Base-by-base conservation (phyloP, 179 eudicot genomes). In the Drosera spatulata region DNA sequence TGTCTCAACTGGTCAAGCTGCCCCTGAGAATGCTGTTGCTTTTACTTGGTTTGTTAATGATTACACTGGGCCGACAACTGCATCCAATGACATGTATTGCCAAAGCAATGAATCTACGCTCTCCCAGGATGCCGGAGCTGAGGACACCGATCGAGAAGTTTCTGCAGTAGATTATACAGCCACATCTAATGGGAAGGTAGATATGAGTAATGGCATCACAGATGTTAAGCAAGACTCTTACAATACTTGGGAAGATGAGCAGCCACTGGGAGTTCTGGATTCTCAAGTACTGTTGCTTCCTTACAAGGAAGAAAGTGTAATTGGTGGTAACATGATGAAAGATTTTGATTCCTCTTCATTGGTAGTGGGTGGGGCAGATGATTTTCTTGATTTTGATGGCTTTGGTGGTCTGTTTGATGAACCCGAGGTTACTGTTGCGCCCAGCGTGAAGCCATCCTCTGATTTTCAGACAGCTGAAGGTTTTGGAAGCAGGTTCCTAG, bases 391-490 rank as follows among this genome's bases (percentile, higher is more conserved):
- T 39, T 89, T 86, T 66, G 91, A 76, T 66, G 96, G 90, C 40
- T 71, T 89, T 73, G 88, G 84, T 53, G 86, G 75, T 67, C 59
- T 86, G 59, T 88, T 82, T 59, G 75, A 84, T 76, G 97, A 89
- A 69, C 95, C 91, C 38, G 95, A 89, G 65, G 69, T 47, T 58
- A 61, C 45, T 41, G 70, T 53, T 33, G 81, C 72, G 39, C 79
- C 85, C 42, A 41, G 59, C 52, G 12, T 69, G 37, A 62, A 71
- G 54, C 70, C 77, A 39, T 55, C 54, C 1, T 10, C 44, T 40
- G 15, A 39, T 42, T 45, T 55, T 53, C 63, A 12, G 53, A 68
- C 38, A 56, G 68, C 67, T 65, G 69, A 46, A 64, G 66, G 47
- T 59, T 41, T 65, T 41, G 77, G 69, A 59, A 78, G 66, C 63